Evolutionary conservation across 2,329 filamentous ascomycete genomes (phyloP), one percentile per base, ranked within the genome.

Genomic region (Penicillium sp.): DNA sequence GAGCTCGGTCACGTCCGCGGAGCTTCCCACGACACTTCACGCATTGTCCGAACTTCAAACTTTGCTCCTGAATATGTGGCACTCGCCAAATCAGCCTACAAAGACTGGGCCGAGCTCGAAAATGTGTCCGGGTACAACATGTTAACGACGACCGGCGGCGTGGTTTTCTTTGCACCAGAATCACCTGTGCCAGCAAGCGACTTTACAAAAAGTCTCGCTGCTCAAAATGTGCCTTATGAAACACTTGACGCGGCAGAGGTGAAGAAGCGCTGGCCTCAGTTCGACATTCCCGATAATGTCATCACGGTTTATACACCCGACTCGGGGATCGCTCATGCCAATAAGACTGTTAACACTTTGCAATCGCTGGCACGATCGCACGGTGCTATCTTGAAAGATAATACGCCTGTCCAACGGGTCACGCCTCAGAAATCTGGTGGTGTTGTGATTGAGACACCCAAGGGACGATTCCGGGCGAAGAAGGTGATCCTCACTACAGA

Each of bases 11-110:
- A 71, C 47, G 68, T 71, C 14, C 61, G 56, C 11, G 68, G 68
- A 5, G 66, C 68, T 19, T 70, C 68, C 8, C 68, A 70, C 49
- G 68, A 71, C 52, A 71, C 68, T 3, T 71, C 68, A 0, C 65
- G 68, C 2, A 70, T 70, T 50, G 60, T 71, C 7, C 54, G 68
- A n/a, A 71, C 67, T 6, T 67, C 68, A 8, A 63, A 71, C 21
- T 55, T 56, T n/a, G 27, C 61, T 8, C 65, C 68, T 0, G 66
- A 71, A 52, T 68, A 62, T 47, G 68, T 70, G 1, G 81, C 54
- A 71, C 77, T n/a, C 76, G 81, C 25, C 74, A 80, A 60, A 74
- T 83, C 56, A 5, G 68, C 67, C 0, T 70, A 69, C 47, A 65
- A 62, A 21, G 67, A 71, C 48, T 71, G 68, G 68, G 68, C 68